phyloP scores from a whole-genome alignment of 108 stramenopile species.

The Parietichytrium sp. region DNA sequence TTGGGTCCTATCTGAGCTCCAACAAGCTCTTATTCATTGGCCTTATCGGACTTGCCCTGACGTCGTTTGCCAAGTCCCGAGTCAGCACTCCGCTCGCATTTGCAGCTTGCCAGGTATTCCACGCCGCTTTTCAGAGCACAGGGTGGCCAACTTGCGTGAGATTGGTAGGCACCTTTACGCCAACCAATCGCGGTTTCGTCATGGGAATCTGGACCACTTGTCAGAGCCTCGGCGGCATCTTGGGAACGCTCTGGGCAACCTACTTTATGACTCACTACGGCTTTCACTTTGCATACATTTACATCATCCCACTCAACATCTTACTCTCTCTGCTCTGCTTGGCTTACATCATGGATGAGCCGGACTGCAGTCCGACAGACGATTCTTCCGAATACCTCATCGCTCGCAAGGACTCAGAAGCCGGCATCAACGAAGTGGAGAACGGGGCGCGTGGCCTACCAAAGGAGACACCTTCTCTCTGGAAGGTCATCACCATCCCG shows the following conservation, averaged over 20 bases:
- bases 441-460: too few relatives aligned
- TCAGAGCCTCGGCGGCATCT: slow-evolving; percentile 12
- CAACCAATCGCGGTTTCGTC: slow-evolving; percentile 32
- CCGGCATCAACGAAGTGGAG: not conserved
- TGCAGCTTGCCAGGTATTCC: slow-evolving; percentile 29
- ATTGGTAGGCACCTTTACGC: not conserved
- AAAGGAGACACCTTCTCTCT: not conserved
- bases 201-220: slow-evolving; percentile 35
- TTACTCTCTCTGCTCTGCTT: not conserved
- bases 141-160: slow-evolving; percentile 33
- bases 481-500: not conserved
- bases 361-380: not conserved
- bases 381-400: not conserved
- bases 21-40: not conserved
- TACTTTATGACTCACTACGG: slow-evolving; percentile 14
- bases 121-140: not conserved
- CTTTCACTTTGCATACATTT: not conserved
- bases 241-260: slow-evolving; percentile 32
- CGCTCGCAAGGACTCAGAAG: not conserved
- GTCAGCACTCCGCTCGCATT: not conserved
- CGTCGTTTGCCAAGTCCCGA: not conserved
- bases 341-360: not conserved
- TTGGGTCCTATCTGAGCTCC: not conserved
- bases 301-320: slow-evolving; percentile 19
- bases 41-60: not conserved